Evolutionary conservation across 495 filamentous ascomycete species (phyloP), one percentile per base, ranked within the genome.

Genomic region (Tuber indicum): DNA sequence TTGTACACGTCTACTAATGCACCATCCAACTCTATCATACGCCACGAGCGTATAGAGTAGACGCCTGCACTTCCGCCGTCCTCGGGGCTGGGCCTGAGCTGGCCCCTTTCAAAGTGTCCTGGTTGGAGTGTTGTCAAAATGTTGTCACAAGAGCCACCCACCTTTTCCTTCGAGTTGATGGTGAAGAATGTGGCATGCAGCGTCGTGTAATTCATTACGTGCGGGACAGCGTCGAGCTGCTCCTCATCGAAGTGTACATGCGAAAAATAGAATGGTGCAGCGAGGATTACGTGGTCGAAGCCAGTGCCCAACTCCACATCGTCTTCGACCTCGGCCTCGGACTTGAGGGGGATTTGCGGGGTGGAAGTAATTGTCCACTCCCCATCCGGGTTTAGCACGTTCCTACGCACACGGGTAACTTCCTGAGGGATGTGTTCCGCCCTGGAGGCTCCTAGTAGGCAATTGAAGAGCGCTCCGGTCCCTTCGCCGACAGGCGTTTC

Each of bases 21-120:
- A 26, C 52, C 52, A 14, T 62, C 16, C 0, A 26, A 80, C 39
- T 32, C n/a, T 72, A 45, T 66, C 32, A 0, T 93, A 92, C 0
- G 93, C 95, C 87, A 98, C 97, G 76, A 97, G 92, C 85, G 95
- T 84, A 97, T 91, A 83, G 92, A 95, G 87, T 91, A 97, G 87
- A 98, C 98, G 2, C 88, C 89, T 0, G 91, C 86, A 23, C 86
- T 88, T 0, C 93, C 93, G 3, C 88, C 91, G 0, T 91, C 91
- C 7, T 86, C 83, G 2, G 75, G 79, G 0, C 88, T 85, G 46
- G 88, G 78, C 72, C 84, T 81, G 44, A 81, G 74, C 71, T 46
- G 46, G 19, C 76, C 45, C 2, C 86, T 84, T 14, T 86, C 88
- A 41, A 74, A 82, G 36, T 81, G 73, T 3, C 62, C 26, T 6